Evolutionary conservation across 2,329 filamentous ascomycete genomes (phyloP), one percentile per base, ranked within the genome.

Genomic region (Emmonsiellopsis sp.): DNA sequence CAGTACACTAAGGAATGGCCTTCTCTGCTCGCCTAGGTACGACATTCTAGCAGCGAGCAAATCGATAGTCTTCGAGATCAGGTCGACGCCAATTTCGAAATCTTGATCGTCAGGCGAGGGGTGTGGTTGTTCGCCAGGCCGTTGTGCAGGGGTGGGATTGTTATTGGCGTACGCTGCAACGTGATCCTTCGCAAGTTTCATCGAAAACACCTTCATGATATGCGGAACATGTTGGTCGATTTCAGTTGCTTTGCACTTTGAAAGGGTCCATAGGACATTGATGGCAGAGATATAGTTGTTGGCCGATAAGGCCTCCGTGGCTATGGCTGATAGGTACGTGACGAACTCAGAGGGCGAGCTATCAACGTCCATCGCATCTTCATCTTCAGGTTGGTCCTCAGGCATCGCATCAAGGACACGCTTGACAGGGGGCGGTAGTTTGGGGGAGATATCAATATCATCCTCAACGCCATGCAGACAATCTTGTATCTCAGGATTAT

Each of bases 11-110:
- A 99, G 80, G 74, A 97, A 98, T 0, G 93, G 92, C 45, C 94
- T 80, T 43, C 93, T 80, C 65, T 92, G 89, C 61, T 98, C 93
- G 1, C 89, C 90, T 10, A 99, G 79, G 39, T 86, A 86, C 62
- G 93, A 91, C 84, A 99, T 97, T 43, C 93, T 85, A 58, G 90
- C 80, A 1, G 93, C 88, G 21, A 95, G 87, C 54, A 96, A 84
- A 63, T 97, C 91, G 57, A 98, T 91, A 8, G 91, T 88, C 73
- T 97, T 97, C 64, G 96, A 85, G 70, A 97, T 95, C 42, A 98
- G 74, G 54, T 87, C 85, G 7, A 89, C 91, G 58, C 93, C 91
- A n/a, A 94, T 82, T 63, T 95, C 88, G 33, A 91, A 78, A 55
- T 96, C 90, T 62, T 89, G 86, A 5, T 83, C 74, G 52, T 85